Evolutionary conservation across 192 early-diverging fungal genomes (phyloP).

Genomic region (Coemansia sp.): DNA sequence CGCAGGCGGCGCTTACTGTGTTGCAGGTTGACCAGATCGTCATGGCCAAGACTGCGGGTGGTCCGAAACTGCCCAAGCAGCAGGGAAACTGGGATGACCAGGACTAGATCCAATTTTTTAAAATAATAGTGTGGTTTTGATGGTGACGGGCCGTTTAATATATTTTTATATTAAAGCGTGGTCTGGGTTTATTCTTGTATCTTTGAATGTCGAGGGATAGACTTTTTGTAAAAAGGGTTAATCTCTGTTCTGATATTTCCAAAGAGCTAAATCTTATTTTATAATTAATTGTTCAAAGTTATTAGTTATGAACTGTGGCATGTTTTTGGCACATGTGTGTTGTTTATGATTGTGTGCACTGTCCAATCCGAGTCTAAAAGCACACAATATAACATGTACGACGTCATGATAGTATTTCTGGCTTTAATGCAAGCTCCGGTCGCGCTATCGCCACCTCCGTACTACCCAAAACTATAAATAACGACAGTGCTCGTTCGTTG

Average conservation of each 20-base stretch:
- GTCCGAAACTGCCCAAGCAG: constrained; percentile 84
- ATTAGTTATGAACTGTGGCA: not conserved
- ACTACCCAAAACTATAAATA: too few species aligned
- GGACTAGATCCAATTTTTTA: constrained; percentile 20
- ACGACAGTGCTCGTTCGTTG: too few species aligned
- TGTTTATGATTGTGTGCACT: not conserved
- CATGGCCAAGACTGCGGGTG: constrained; percentile 97
- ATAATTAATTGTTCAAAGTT: too few species aligned
- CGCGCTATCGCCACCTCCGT: too few species aligned
- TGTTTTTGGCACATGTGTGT: not conserved
- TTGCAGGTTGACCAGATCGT: constrained; percentile 98
- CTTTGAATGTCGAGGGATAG: too few species aligned
- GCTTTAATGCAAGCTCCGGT: constrained; percentile 42
- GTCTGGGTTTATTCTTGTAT: too few species aligned
- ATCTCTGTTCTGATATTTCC: too few species aligned
- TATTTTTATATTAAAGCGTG: too few species aligned
- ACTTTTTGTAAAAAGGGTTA: too few species aligned
- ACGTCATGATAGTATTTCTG: constrained; percentile 51
- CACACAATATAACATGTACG: constrained; percentile 19
- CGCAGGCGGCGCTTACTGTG: constrained; percentile 89
- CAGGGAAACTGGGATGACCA: constrained; percentile 81
- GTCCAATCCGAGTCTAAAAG: not conserved
- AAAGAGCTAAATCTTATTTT: too few species aligned
- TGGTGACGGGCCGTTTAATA: too few species aligned
- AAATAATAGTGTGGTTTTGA: too few species aligned